Evolutionary conservation across 768 basidiomycete species (phyloP).

Genomic region (Pseudohyphozyma bogoriensis): DNA sequence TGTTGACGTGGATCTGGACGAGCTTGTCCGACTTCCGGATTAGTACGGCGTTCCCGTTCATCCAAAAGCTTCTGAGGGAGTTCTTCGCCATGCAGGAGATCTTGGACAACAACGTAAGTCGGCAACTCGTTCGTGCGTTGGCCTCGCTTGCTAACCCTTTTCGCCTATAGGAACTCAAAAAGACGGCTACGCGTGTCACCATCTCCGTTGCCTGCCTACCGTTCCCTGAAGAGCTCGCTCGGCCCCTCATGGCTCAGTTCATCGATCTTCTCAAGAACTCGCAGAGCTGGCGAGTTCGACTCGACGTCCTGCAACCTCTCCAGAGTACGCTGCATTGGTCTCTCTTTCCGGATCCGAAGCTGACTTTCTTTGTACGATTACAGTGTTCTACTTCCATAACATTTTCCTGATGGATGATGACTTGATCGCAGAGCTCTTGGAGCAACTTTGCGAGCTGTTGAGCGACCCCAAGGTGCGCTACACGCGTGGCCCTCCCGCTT

Average conservation of each 20-base stretch:
- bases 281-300: constrained; percentile 72
- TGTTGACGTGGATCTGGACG: constrained; percentile 33
- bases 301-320: constrained; percentile 74
- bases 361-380: neutral
- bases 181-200: constrained; percentile 57
- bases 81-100: constrained; percentile 41
- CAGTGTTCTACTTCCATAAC: constrained; percentile 55
- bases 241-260: constrained; percentile 58
- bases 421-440: constrained; percentile 67
- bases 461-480: constrained; percentile 43
- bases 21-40: constrained; percentile 27
- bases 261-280: constrained; percentile 68
- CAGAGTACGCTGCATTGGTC: constrained; percentile 24
- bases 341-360: neutral
- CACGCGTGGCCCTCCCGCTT: too few relatives aligned
- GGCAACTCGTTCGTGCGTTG: neutral
- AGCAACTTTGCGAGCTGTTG: constrained; percentile 72
- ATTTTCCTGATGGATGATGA: constrained; percentile 66
- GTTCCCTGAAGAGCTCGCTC: constrained; percentile 59
- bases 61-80: constrained; percentile 29
- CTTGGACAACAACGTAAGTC: constrained; percentile 20
- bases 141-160: constrained; percentile 36
- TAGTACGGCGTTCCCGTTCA: constrained; percentile 29
- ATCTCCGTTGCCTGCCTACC: constrained; percentile 78
- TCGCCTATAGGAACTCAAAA: constrained; percentile 48